Evolutionary conservation across 805 yeast genomes (phyloP), one percentile per base, ranked within the genome.

Genomic region (Lachancea thermotolerans): DNA sequence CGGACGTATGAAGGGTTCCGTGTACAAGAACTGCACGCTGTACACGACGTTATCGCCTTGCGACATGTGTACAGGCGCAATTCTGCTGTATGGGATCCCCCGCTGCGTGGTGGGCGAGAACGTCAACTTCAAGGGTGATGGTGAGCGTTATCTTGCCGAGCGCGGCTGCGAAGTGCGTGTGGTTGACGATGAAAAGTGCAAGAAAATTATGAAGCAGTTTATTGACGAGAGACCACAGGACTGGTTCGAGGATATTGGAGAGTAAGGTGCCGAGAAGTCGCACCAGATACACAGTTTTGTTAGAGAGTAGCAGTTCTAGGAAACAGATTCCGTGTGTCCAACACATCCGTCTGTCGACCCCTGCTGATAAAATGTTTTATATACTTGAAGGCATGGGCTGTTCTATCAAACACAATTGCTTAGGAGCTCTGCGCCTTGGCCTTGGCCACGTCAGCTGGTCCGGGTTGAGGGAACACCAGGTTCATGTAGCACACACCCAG

Each of bases 21-120:
- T 76, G 14, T 91, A 91, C 70, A 85, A 83, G 58, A 75, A 81
- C 50, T 84, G 96, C 55, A 93, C 98, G 43, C 76, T 88, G 77
- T 91, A 89, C 68, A 89, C 97, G 28, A 85, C 96, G 0, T 70
- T 91, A 53, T 85, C 95, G 7, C 97, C 98, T 2, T 91, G 98
- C 64, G 75, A 81, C 54, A 91, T 91, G 97, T 91, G 98, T 64
- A 78, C 93, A 4, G 98, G 98, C 16, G 95, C 97, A 5, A 85
- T 91, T 51, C 58, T 91, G 42, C 71, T 91, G 73, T 91, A 89
- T 67, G 96, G 95, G 35, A 75, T 91, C 54, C 81, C 82, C 57
- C 74, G 97, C 51, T 83, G 87, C 35, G 97, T 91, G 0, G 57
- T 89, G 64, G 96, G 96, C 28, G 99, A 91, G 62, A 89, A 89